Base-by-base conservation (phyloP, 1,139 yeast genomes). In the Saccharomyces uvarum region DNA sequence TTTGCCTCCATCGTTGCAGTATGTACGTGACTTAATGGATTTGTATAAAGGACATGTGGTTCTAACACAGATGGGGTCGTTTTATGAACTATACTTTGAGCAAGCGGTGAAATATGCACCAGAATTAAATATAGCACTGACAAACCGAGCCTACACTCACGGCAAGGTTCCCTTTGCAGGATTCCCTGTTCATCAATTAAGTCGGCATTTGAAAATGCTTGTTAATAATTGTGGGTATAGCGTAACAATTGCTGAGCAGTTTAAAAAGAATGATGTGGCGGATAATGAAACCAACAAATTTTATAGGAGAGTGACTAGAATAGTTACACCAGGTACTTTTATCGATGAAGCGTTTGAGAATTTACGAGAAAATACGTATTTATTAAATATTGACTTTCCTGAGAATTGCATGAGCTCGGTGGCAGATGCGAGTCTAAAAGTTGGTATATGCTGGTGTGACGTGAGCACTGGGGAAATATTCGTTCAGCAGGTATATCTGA, bases 291-390 rank as follows among this genome's bases (percentile, higher is more conserved):
- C 57, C n/a, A 72, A 70, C 58, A 76, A 77, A 31, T 79, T 84
- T 46, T 82, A 79, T 53, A 74, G 99, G 47, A 83, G 86, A 44
- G 81, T 95, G 0, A 79, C 90, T 4, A 75, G 98, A 49, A 82
- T 91, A 6, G 81, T 93, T 1, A 86, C 97, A 0, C 97, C 98
- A 0, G 99, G 99, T 1, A 93, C 98, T 0, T 78, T 93, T 52
- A 80, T 91, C 11, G 97, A 89, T 63, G 98, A 93, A 63, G 82
- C 88, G 0, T 86, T 91, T 59, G 74, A 93, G 62, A 86, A 90
- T 64, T 82, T 81, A 57, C 81, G 81, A 59, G 78, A 80, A 52
- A 86, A 87, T 61, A 89, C 90, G 64, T 90, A 77, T 65, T 73
- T 91, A 41, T 74, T 86, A 46, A 80, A 90, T 3, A 74, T 91